Evolutionary conservation across 169 alveolate species (phyloP).

Genomic region (Miamiensis avidus): DNA sequence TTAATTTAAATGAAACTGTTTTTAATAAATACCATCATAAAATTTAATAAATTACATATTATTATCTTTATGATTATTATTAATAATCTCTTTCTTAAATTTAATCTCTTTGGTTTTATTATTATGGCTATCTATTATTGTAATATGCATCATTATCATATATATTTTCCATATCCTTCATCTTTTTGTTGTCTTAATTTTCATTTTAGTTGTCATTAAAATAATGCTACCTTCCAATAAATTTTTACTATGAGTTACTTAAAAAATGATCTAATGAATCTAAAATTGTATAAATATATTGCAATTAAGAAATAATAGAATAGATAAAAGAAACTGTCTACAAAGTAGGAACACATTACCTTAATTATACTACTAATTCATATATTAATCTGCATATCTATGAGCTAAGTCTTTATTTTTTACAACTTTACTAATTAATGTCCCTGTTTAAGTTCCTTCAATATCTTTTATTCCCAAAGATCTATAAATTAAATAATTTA

Average conservation of each 20-base stretch:
- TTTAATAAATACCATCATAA: too few species aligned
- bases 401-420: slow-evolving; percentile 31
- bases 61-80: not conserved
- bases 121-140: not conserved
- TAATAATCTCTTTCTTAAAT: not conserved
- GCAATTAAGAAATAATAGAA: too few species aligned
- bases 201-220: not conserved
- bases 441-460: slow-evolving; percentile 33
- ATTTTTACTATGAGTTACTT: not conserved
- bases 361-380: too few species aligned
- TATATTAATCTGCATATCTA: not conserved
- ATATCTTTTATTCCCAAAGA: slow-evolving; percentile 22
- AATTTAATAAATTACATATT: too few species aligned
- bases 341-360: too few species aligned
- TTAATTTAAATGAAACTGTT: too few species aligned
- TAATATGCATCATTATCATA: too few species aligned
- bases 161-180: too few species aligned
- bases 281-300: too few species aligned
- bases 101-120: not conserved
- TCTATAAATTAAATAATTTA: not conserved
- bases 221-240: not conserved
- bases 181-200: too few species aligned
- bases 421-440: slow-evolving; percentile 35
- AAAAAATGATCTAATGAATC: not conserved
- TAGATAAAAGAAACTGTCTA: too few species aligned